phyloP scores from a whole-genome alignment of 2,329 filamentous ascomycete species.

The Colletotrichum siamense region DNA sequence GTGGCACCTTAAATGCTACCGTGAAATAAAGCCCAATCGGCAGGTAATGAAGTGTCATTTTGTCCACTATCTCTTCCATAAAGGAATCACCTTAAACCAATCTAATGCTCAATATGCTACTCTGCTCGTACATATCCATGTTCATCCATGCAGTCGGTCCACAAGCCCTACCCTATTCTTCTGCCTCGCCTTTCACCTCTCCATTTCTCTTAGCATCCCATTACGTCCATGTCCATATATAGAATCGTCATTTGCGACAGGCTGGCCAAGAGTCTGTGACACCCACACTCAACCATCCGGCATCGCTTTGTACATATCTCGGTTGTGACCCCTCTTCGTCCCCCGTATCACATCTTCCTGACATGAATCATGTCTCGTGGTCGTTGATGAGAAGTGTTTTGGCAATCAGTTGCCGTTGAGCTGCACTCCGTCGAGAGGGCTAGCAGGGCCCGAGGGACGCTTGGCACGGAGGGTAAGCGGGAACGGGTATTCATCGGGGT shows the following conservation, averaged over 20 bases:
- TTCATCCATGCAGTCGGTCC: conserved; percentile 6
- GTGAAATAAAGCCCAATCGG: background rate
- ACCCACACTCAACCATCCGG: background rate
- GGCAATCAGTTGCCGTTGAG: conserved; percentile 28
- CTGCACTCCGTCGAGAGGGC: conserved; percentile 46
- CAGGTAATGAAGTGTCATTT: background rate
- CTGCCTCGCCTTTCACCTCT: conserved; percentile 2
- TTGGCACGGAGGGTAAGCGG: conserved; percentile 63
- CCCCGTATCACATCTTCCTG: background rate
- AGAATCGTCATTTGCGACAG: conserved; percentile 7
- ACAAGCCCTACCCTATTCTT: background rate
- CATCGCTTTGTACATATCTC: background rate
- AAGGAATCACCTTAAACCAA: conserved; percentile 12
- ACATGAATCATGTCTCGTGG: background rate
- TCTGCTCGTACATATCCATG: conserved; percentile 21
- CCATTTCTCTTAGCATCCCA: background rate
- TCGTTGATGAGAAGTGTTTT: background rate
- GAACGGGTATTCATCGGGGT: conserved; percentile 75
- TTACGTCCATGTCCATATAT: conserved; percentile 19
- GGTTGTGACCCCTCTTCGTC: background rate
- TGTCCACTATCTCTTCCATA: background rate
- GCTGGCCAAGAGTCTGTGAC: background rate
- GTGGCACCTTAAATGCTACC: background rate
- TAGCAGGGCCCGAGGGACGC: conserved; percentile 44
- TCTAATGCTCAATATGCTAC: conserved; percentile 21